These are phyloP conservation scores for Nannochloropsis oceanica DNA, from an alignment of 108 stramenopile genomes.

Conservation along the genomic window DNA sequence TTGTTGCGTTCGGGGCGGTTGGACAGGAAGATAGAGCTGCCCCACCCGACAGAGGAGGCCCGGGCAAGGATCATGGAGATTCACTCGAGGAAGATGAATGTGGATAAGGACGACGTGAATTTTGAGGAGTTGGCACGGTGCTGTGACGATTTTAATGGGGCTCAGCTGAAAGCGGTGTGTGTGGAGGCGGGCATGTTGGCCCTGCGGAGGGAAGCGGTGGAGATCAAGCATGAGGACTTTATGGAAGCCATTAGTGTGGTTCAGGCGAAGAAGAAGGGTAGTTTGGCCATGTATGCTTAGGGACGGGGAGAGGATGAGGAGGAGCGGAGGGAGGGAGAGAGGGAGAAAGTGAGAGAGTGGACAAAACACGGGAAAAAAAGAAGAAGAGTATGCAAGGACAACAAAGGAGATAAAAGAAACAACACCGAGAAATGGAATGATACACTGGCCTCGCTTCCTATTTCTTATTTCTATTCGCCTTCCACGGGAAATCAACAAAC, in stretches of 20 bases:
- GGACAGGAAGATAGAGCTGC: slow-evolving; percentile 97
- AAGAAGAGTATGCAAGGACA: background rate
- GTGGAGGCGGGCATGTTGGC: slow-evolving; percentile 98
- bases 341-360: background rate
- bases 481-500: background rate
- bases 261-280: slow-evolving; percentile 96
- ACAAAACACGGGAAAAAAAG: background rate
- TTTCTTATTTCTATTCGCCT: background rate
- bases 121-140: slow-evolving; percentile 86
- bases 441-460: background rate
- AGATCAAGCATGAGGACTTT: slow-evolving; percentile 86
- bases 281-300: slow-evolving; percentile 67
- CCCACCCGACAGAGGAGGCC: slow-evolving; percentile 88
- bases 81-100: slow-evolving; percentile 84
- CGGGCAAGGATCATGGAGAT: slow-evolving; percentile 80
- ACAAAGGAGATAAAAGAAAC: background rate
- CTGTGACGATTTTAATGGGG: slow-evolving; percentile 96
- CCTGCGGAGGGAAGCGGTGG: slow-evolving; percentile 54
- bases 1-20: slow-evolving; percentile 72
- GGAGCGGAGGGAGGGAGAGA: background rate
- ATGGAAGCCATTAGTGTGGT: slow-evolving; percentile 92
- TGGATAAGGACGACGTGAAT: slow-evolving; percentile 60
- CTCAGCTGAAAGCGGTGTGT: slow-evolving; percentile 92
- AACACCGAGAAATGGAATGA: background rate
- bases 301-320: background rate